Percentiles rank a stretch among this genome's conserved stretches.
Evolutionary conservation across 2,329 filamentous ascomycete genomes (phyloP).

Genomic region (Penicillium crustosum): DNA sequence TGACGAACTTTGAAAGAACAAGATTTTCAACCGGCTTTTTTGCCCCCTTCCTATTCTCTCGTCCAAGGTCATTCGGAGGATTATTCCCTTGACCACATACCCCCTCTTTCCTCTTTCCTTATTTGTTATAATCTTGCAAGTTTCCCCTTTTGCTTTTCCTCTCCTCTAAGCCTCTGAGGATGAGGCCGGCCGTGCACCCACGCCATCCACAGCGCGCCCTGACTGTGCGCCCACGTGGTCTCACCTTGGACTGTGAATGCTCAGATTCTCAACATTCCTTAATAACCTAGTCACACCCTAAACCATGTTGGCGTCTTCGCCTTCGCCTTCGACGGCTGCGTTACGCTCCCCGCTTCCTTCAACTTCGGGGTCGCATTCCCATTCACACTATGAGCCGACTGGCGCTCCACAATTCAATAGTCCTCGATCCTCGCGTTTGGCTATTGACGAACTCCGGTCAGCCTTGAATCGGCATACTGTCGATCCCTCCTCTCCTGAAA

Average conservation of each 20-base stretch:
- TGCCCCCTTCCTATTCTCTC: background rate
- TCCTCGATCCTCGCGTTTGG: conserved; percentile 37
- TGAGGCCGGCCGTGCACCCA: conserved; percentile 35
- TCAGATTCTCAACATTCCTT: conserved; percentile 23
- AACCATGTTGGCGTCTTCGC: conserved; percentile 44
- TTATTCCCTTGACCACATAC: background rate
- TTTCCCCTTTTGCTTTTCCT: background rate
- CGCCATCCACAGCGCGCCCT: conserved; percentile 34
- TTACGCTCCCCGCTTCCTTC: conserved; percentile 32
- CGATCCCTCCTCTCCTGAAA: conserved; percentile 34
- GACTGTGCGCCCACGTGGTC: conserved; percentile 42
- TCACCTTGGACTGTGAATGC: conserved; percentile 28
- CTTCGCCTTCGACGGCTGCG: conserved; percentile 41
- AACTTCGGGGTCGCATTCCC: conserved; percentile 23
- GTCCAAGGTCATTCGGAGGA: conserved; percentile 1
- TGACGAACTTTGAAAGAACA: conserved; percentile 2
- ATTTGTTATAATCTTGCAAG: background rate
- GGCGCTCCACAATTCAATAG: conserved; percentile 32
- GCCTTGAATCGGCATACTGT: conserved; percentile 42
- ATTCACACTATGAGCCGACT: conserved; percentile 36
- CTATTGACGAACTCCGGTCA: conserved; percentile 44
- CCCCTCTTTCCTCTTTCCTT: background rate
- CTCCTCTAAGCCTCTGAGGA: conserved; percentile 20
- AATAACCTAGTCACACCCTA: background rate
- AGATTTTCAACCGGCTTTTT: conserved; percentile 9